These are phyloP conservation scores for Senecio squalidus DNA, from an alignment of 140 eudicot species.

Conservation along the genomic window DNA sequence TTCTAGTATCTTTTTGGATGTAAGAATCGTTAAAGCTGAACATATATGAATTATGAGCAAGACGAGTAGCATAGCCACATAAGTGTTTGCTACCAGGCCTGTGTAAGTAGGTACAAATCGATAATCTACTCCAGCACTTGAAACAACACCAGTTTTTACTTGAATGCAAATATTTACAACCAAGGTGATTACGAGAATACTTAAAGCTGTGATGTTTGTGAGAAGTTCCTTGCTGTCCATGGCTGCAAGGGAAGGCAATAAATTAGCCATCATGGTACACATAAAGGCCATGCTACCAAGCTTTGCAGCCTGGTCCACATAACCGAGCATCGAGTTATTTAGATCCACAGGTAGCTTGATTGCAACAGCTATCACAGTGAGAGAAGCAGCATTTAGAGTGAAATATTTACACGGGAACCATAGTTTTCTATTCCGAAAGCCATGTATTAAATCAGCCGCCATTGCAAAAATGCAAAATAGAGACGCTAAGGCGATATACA, in stretches of 20 bases:
- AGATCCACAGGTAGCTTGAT: conserved; percentile 9
- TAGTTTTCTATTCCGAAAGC: conserved; percentile 8
- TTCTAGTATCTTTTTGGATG: conserved; percentile 9
- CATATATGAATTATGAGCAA: conserved; percentile 5
- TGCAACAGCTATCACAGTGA: conserved; percentile 17
- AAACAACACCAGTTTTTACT: conserved; percentile 12
- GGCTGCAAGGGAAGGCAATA: conserved; percentile 12
- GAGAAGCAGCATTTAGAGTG: conserved; percentile 26
- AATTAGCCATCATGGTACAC: conserved; percentile 5
- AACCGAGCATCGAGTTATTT: not conserved
- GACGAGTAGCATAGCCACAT: conserved; percentile 4
- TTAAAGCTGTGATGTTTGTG: conserved; percentile 20
- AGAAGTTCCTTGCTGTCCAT: conserved; percentile 12
- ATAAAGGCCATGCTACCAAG: not conserved
- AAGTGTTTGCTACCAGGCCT: not conserved
- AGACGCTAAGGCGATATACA: conserved; percentile 31
- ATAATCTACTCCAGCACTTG: too few species aligned
- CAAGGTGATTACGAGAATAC: not conserved
- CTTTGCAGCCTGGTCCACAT: not conserved
- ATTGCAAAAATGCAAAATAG: conserved; percentile 25
- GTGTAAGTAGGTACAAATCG: too few species aligned
- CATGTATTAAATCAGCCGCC: conserved; percentile 31
- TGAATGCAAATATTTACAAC: conserved; percentile 17
- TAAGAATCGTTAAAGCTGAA: conserved; percentile 14
- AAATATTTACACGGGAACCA: conserved; percentile 30